Base-by-base conservation (phyloP, 371 early-diverging fungal genomes). In the Apophysomyces ossiformis region DNA sequence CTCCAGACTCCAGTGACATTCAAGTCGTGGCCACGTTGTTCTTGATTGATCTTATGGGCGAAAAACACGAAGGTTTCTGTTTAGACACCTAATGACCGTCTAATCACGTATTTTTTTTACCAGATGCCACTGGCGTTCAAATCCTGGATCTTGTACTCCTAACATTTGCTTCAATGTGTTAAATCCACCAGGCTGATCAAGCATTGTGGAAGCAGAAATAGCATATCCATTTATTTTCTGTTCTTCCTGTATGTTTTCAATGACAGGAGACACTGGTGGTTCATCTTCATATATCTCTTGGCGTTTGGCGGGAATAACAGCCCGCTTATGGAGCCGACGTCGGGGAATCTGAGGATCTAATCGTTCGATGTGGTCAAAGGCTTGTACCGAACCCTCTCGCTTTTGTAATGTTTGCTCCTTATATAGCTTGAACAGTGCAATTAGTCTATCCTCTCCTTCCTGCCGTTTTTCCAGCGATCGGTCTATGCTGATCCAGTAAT, bases 1-100 rank as follows among this genome's bases (percentile, higher is more conserved):
- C 78, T 77, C 99, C 99, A 99, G 11, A 96, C 93, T 35, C 88
- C 92, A 12, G 96, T 92, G 13, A 98, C 87, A 77, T 99, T 99
- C 59, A 97, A 78, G 75, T 99, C 98, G 76, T 92, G 83, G 5
- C 92, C 92, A 0, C 56, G 61, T 58, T 89, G 79, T 1, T 76
- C 64, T 7, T 75, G 80, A 76, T 98, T 97, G 57, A 89, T 68
- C 95, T 93, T 56, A n/a, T 26, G 37, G n/a, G 46, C 12, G 21
- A 26, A 38, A 32, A 35, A 26, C n/a, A 44, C 26, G 41, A 43
- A 18, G 11, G 16, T 15, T 37, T 61, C 16, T 6, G 26, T 26
- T 50, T 13, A 56, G 5, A 44, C 18, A 57, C 26, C 35, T 7
- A 16, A 18, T 26, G 2, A 26, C 32, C 32, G 32, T 38, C 26